These are phyloP conservation scores for Obelidium mucronatum DNA, from an alignment of 192 early-diverging fungal genomes.

Conservation along the genomic window DNA sequence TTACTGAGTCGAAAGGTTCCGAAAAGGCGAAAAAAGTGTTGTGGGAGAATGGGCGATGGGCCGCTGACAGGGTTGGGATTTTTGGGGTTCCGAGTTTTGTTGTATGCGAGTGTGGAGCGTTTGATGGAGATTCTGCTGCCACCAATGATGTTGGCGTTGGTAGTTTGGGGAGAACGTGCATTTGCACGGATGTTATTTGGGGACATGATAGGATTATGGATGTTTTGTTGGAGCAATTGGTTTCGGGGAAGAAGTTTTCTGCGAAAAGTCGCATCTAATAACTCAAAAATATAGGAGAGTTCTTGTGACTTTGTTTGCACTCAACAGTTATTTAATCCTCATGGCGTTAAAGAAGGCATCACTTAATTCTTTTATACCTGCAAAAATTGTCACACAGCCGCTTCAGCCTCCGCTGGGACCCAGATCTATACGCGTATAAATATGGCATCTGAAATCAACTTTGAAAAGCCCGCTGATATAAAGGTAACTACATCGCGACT, in stretches of 20 bases:
- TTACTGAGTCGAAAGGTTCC: background rate
- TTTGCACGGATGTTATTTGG: constrained; percentile 15
- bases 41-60: constrained; percentile 11
- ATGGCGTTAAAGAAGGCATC: too few relatives aligned
- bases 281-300: too few relatives aligned
- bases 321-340: too few relatives aligned
- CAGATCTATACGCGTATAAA: background rate
- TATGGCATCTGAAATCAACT: background rate
- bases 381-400: too few relatives aligned
- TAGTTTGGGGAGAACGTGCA: background rate
- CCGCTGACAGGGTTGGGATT: background rate
- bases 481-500: constrained; percentile 11
- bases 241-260: background rate
- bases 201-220: constrained; percentile 34
- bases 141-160: too few relatives aligned
- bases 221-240: constrained; percentile 5
- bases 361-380: too few relatives aligned
- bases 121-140: background rate
- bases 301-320: too few relatives aligned
- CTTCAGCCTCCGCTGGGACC: too few relatives aligned
- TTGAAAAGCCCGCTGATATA: constrained; percentile 24
- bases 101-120: constrained; percentile 11
- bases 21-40: constrained; percentile 22
- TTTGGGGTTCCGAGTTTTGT: constrained; percentile 35
- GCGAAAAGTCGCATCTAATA: too few relatives aligned